Conservation (phyloP, 306 rosid genomes). For the Psophocarpus tetragonolobus region DNA sequence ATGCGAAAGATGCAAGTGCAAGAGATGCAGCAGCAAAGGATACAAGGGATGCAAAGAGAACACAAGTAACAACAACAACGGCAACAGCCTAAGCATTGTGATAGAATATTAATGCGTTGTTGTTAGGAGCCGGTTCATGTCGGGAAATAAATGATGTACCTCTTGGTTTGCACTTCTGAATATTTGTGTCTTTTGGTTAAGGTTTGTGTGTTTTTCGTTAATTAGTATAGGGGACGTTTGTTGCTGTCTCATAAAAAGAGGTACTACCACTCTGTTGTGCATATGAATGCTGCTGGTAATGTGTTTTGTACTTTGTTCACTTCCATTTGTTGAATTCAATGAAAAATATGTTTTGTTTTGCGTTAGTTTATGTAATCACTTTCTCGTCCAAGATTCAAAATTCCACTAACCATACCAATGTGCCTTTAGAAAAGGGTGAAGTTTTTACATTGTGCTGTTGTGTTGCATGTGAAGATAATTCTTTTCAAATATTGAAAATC, state of each 20-base stretch:
- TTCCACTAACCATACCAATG: too few species aligned
- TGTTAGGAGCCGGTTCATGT: neutral
- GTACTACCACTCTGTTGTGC: neutral
- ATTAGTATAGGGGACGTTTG: neutral
- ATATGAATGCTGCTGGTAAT: neutral
- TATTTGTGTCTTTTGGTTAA: neutral
- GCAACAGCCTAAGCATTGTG: neutral
- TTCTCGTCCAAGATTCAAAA: neutral
- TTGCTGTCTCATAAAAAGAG: neutral
- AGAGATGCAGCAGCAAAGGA: neutral
- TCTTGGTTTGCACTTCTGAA: neutral
- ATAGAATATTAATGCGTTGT: neutral
- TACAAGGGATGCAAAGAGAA: neutral
- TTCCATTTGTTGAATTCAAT: slow-evolving; percentile 17
- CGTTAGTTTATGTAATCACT: neutral
- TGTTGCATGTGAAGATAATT: too few species aligned
- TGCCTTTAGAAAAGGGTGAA: neutral
- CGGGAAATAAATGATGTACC: slow-evolving; percentile 22
- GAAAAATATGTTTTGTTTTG: neutral
- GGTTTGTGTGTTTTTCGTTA: neutral
- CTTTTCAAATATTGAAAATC: too few species aligned
- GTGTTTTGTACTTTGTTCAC: slow-evolving; percentile 15
- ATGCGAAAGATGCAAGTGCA: slow-evolving; percentile 38
- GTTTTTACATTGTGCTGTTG: too few species aligned
- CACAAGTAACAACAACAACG: neutral